Conservation (phyloP, 495 filamentous ascomycete genomes). For the Tricharina praecox region DNA sequence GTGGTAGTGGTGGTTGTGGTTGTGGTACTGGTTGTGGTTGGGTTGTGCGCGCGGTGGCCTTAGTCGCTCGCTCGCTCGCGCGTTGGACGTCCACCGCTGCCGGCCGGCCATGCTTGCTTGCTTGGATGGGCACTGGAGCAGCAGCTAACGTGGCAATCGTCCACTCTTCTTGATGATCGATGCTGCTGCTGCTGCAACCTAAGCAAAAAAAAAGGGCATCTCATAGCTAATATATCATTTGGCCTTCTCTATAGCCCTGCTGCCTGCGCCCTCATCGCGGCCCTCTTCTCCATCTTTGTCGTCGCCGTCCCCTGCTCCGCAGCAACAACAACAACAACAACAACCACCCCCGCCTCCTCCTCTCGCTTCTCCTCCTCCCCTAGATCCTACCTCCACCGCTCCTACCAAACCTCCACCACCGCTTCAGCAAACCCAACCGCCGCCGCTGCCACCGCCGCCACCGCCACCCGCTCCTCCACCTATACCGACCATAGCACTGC, state of each 20-base stretch:
- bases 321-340: too few species aligned
- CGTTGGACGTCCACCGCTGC: too few species aligned
- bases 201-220: neutral
- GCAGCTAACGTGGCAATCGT: slow-evolving; percentile 7
- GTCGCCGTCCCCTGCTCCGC: slow-evolving; percentile 1
- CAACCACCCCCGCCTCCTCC: too few species aligned
- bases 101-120: too few species aligned
- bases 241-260: slow-evolving; percentile 18
- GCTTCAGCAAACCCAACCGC: neutral
- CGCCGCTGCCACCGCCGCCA: slow-evolving; percentile 8
- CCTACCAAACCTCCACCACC: neutral
- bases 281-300: slow-evolving; percentile 12
- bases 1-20: too few species aligned
- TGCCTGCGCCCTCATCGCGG: slow-evolving; percentile 22
- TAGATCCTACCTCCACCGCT: slow-evolving; percentile 11
- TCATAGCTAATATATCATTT: slow-evolving; percentile 23
- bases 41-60: slow-evolving; percentile 1
- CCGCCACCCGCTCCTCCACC: slow-evolving; percentile 1
- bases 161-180: neutral
- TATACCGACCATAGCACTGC: neutral
- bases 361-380: slow-evolving; percentile 10
- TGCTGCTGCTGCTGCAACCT: neutral
- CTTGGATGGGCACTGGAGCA: too few species aligned
- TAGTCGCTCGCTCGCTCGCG: too few species aligned
- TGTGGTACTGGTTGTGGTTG: neutral